Evolutionary conservation across 179 eudicot genomes (phyloP).

Genomic region (Beta macrorhiza): DNA sequence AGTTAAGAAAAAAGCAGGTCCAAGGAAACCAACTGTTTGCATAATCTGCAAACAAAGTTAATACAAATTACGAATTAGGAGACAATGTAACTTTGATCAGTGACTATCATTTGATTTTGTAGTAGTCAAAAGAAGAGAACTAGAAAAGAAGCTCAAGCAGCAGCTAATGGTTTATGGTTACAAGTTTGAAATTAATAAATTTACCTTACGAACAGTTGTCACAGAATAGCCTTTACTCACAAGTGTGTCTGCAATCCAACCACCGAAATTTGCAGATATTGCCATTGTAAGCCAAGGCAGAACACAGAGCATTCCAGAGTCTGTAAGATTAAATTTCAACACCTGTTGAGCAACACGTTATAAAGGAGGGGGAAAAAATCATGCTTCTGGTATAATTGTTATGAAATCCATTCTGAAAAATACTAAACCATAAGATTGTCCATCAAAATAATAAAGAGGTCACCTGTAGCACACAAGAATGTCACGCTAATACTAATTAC

Average conservation of each 20-base stretch:
- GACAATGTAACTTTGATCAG: neutral
- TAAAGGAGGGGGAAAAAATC: neutral
- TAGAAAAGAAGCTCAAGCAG: neutral
- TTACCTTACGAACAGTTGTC: constrained; percentile 89
- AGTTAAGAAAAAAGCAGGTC: constrained; percentile 97
- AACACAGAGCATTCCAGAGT: constrained; percentile 81
- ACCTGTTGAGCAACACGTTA: constrained; percentile 47
- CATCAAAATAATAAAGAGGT: neutral
- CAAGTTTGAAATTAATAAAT: constrained; percentile 9
- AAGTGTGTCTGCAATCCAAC: constrained; percentile 97
- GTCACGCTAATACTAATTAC: neutral
- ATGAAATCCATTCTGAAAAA: neutral
- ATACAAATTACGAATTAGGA: neutral
- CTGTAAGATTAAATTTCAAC: constrained; percentile 86
- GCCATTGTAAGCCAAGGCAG: constrained; percentile 99
- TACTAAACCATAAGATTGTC: neutral
- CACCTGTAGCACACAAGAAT: neutral
- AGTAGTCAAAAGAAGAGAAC: neutral
- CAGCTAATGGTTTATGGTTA: neutral
- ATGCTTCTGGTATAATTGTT: neutral
- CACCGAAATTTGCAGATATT: constrained; percentile 90
- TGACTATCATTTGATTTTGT: neutral
- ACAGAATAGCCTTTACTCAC: constrained; percentile 86
- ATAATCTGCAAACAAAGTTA: constrained; percentile 50
- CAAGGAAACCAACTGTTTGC: constrained; percentile 89